Conservation (phyloP, 2,329 filamentous ascomycete species). For the Ceratocystis alfenasii region DNA sequence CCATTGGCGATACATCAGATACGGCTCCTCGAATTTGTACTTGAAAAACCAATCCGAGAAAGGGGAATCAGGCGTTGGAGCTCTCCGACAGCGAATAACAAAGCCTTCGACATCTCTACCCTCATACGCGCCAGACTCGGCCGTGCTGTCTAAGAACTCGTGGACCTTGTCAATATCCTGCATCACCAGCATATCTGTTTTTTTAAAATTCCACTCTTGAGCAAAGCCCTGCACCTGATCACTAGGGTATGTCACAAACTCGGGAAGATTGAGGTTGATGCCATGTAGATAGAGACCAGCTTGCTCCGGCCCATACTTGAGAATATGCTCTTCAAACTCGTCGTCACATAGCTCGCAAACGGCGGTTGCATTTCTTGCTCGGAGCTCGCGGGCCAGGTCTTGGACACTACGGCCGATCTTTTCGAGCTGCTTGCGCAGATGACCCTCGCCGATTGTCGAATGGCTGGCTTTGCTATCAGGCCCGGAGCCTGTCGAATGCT, state of each 20-base stretch:
- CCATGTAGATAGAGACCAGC: slow-evolving; percentile 92
- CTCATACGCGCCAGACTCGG: slow-evolving; percentile 78
- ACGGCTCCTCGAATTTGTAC: slow-evolving; percentile 98
- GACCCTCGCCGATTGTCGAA: slow-evolving; percentile 68
- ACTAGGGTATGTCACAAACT: slow-evolving; percentile 79
- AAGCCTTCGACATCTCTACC: slow-evolving; percentile 94
- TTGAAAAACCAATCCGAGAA: slow-evolving; percentile 99
- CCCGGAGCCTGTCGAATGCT: slow-evolving; percentile 85
- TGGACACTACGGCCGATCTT: slow-evolving; percentile 64
- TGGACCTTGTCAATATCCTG: slow-evolving; percentile 63
- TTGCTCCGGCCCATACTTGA: slow-evolving; percentile 70
- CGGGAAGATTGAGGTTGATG: slow-evolving; percentile 87
- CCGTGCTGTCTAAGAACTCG: slow-evolving; percentile 68
- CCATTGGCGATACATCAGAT: slow-evolving; percentile 98
- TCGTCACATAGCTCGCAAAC: slow-evolving; percentile 96
- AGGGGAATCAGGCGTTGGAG: slow-evolving; percentile 38
- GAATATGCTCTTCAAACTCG: slow-evolving; percentile 88
- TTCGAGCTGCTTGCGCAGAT: slow-evolving; percentile 68
- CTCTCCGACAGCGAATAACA: slow-evolving; percentile 76
- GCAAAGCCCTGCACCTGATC: slow-evolving; percentile 79
- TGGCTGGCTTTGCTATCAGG: slow-evolving; percentile 63
- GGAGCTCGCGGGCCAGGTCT: slow-evolving; percentile 65
- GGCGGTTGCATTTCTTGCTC: slow-evolving; percentile 76
- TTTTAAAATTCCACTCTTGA: slow-evolving; percentile 83
- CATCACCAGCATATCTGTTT: slow-evolving; percentile 68